These are phyloP conservation scores for Ascochyta viciae-villosae DNA, from an alignment of 2,329 filamentous ascomycete species.

Conservation along the genomic window DNA sequence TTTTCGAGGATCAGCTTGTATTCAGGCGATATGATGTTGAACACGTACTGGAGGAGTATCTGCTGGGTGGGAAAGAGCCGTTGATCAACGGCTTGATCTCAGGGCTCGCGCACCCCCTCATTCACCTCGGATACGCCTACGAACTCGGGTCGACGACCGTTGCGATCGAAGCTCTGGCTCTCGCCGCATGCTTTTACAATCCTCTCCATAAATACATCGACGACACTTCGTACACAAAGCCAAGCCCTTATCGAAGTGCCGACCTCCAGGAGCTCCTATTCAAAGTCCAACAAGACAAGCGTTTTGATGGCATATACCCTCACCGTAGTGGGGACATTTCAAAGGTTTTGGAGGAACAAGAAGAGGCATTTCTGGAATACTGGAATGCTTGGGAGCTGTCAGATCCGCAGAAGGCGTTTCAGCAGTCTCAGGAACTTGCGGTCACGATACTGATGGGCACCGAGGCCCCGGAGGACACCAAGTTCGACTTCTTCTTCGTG, in stretches of 20 bases:
- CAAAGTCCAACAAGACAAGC: slow-evolving; percentile 71
- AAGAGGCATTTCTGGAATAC: slow-evolving; percentile 78
- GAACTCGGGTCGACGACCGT: slow-evolving; percentile 86
- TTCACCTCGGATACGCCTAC: slow-evolving; percentile 92
- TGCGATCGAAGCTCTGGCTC: slow-evolving; percentile 83
- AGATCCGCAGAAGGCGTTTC: slow-evolving; percentile 76
- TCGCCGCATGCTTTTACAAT: slow-evolving; percentile 68
- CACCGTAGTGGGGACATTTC: slow-evolving; percentile 70
- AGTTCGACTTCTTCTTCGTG: slow-evolving; percentile 83
- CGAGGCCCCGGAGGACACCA: slow-evolving; percentile 43
- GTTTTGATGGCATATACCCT: slow-evolving; percentile 72
- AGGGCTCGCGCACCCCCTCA: slow-evolving; percentile 87
- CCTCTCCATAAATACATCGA: slow-evolving; percentile 70
- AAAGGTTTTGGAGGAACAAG: slow-evolving; percentile 71
- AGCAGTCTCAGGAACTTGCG: slow-evolving; percentile 68
- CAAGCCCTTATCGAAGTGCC: slow-evolving; percentile 58
- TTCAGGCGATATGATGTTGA: slow-evolving; percentile 84
- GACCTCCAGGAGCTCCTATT: slow-evolving; percentile 73
- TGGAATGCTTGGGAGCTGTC: slow-evolving; percentile 83
- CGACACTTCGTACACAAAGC: slow-evolving; percentile 72
- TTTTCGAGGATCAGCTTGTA: slow-evolving; percentile 91
- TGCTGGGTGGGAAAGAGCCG: slow-evolving; percentile 77
- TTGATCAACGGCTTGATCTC: slow-evolving; percentile 81
- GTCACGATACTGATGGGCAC: slow-evolving; percentile 66
- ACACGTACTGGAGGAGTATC: slow-evolving; percentile 74